Evolutionary conservation across 371 early-diverging fungal genomes (phyloP).

Genomic region (Quaeritorhiza haematococci): DNA sequence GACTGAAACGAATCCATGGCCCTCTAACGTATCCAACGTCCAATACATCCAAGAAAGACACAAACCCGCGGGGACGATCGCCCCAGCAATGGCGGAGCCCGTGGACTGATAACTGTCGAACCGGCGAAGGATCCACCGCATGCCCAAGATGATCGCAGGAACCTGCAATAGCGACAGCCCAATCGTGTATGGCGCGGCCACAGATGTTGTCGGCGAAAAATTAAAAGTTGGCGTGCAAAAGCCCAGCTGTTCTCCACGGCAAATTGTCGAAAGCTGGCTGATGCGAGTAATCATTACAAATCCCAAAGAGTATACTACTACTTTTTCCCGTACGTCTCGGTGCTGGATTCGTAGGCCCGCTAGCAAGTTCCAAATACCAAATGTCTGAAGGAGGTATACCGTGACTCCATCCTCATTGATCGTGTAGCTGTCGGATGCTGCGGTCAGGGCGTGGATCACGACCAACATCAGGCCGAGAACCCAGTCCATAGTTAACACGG

Average conservation of each 20-base stretch:
- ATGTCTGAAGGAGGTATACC: slow-evolving; percentile 56
- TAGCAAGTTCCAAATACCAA: slow-evolving; percentile 43
- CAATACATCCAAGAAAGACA: slow-evolving; percentile 55
- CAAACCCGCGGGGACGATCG: slow-evolving; percentile 42
- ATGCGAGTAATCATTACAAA: slow-evolving; percentile 58
- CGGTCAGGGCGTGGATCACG: slow-evolving; percentile 53
- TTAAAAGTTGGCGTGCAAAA: slow-evolving; percentile 70
- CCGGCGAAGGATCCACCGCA: slow-evolving; percentile 7
- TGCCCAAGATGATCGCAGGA: slow-evolving; percentile 9
- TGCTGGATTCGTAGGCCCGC: slow-evolving; percentile 9
- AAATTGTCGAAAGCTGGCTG: slow-evolving; percentile 58
- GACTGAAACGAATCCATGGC: neutral
- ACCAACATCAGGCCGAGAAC: slow-evolving; percentile 33
- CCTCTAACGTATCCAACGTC: slow-evolving; percentile 53
- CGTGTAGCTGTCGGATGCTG: slow-evolving; percentile 85
- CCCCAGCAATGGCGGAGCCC: slow-evolving; percentile 8
- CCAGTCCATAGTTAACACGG: no score
- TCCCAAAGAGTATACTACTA: slow-evolving; percentile 33
- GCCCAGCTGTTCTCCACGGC: slow-evolving; percentile 83
- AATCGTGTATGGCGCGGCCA: slow-evolving; percentile 22
- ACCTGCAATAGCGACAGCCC: slow-evolving; percentile 16
- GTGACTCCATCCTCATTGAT: slow-evolving; percentile 78
- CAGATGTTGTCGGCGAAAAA: slow-evolving; percentile 29
- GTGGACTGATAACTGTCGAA: slow-evolving; percentile 22
- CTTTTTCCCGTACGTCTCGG: slow-evolving; percentile 18